phyloP scores from a whole-genome alignment of 176 grass and related monocot genomes.

The Lolium rigidum region DNA sequence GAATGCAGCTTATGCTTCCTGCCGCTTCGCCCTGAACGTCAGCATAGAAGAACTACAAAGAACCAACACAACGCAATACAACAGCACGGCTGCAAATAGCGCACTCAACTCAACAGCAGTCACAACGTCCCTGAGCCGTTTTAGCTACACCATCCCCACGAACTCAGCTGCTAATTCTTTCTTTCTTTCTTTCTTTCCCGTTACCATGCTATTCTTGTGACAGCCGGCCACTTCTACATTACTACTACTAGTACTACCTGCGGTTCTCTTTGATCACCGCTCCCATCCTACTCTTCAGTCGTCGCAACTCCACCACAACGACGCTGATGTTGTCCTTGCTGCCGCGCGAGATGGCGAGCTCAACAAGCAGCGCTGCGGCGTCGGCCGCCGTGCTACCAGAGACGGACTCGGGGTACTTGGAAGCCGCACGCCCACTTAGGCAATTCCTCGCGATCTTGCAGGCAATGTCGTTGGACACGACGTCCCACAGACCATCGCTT shows the following conservation, averaged over 20 bases:
- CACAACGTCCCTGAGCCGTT: neutral
- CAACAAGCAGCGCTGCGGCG: conserved; percentile 62
- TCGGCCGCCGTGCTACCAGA: conserved; percentile 57
- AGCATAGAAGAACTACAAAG: conserved; percentile 36
- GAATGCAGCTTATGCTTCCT: neutral
- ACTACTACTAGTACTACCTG: neutral
- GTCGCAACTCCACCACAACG: conserved; percentile 68
- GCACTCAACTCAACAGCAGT: neutral
- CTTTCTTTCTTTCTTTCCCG: neutral
- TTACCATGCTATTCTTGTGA: conserved; percentile 17
- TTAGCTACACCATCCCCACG: conserved; percentile 27
- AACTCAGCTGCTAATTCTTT: conserved; percentile 5
- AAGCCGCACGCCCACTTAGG: conserved; percentile 52
- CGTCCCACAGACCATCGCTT: conserved; percentile 90
- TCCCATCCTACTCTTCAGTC: conserved; percentile 30
- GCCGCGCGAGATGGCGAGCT: conserved; percentile 66
- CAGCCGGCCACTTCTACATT: neutral
- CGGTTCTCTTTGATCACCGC: conserved; percentile 23
- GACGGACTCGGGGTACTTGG: conserved; percentile 47
- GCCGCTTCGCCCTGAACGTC: neutral
- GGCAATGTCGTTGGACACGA: conserved; percentile 61
- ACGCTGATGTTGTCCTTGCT: conserved; percentile 88
- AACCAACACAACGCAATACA: conserved; percentile 23
- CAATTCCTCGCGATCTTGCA: conserved; percentile 80
- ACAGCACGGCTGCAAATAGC: conserved; percentile 20